Evolutionary conservation across 768 basidiomycete genomes (phyloP), one percentile per base, ranked within the genome.

Genomic region (Solioccasus polychromus): DNA sequence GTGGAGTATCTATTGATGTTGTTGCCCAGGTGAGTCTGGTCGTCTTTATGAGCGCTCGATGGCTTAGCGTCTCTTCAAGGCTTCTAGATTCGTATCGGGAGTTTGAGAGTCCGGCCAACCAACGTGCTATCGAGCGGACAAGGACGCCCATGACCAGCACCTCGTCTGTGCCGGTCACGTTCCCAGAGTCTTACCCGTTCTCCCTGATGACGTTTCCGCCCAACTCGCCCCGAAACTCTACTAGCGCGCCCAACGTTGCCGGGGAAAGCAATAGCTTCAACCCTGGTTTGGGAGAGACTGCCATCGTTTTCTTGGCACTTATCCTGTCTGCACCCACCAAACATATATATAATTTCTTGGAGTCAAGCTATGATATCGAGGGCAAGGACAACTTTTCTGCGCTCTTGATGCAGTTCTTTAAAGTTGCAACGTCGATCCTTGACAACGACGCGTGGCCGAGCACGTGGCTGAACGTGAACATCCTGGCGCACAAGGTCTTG

Each of bases 171-270:
- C 93, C 92, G 1, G 82, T 89, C 35, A 86, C 88, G 1, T 97
- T 97, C 68, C 95, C 95, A 0, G 88, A 92, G 52, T 86, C 93
- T 0, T 93, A 97, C 63, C 95, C 95, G 0, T 93, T 96, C 65
- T 84, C 91, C 6, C 74, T 98, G 17, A 58, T 91, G 20, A 74
- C 86, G 0, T 74, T 81, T 25, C 66, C 84, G 19, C 86, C 89
- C 3, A 81, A 80, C 45, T 58, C 71, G 23, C 70, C 71, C 30
- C 69, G 72, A 14, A 72, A 68, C 39, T 68, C 71, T 15, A 68
- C 70, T 44, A 72, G 64, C 45, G 57, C 66, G n/a, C 66, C 68
- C 20, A 65, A 63, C 43, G 59, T 68, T 37, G 68, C 66, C 44
- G 78, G 82, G 42, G 70, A 71, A 22, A 75, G 79, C 34, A 58